A percentile compares a stretch with the other conserved stretches of the same genome.
Evolutionary conservation across 192 early-diverging fungal genomes (phyloP).

Genomic region (Rhizophlyctis rosea): DNA sequence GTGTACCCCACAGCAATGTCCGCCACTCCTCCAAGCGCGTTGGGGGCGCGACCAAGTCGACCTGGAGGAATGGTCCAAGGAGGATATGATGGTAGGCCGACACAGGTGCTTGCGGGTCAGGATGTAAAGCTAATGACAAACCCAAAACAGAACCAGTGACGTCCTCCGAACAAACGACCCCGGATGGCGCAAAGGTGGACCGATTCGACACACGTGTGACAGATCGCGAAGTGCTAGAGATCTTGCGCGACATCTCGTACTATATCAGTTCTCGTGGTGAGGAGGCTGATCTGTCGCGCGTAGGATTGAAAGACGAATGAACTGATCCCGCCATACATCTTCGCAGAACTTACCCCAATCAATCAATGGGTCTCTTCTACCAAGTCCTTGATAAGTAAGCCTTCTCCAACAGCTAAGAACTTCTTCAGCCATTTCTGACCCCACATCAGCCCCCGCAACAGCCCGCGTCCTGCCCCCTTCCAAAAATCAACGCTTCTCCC

Average conservation of each 20-base stretch:
- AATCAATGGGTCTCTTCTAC: slow-evolving; percentile 13
- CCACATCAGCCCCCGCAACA: not conserved
- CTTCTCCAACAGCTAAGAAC: not conserved
- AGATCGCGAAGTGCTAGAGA: slow-evolving; percentile 12
- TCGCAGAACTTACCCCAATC: not conserved
- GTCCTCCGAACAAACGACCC: not conserved
- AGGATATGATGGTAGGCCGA: too few relatives aligned
- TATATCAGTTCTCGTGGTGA: slow-evolving; percentile 10
- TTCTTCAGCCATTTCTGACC: not conserved
- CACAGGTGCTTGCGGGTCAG: too few relatives aligned
- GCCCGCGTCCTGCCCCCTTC: not conserved
- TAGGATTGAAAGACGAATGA: not conserved
- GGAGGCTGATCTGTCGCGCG: not conserved
- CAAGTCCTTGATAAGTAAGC: slow-evolving; percentile 8
- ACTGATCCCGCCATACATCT: not conserved
- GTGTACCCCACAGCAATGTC: not conserved
- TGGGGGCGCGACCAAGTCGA: not conserved
- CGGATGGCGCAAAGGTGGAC: not conserved
- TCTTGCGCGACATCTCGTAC: slow-evolving; percentile 10
- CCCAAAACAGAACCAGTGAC: too few relatives aligned
- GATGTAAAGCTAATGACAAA: too few relatives aligned
- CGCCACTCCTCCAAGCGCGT: not conserved
- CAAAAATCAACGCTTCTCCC: not conserved
- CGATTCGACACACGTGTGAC: slow-evolving; percentile 4
- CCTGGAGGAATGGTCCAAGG: not conserved